A percentile compares a stretch with the other conserved stretches of the same genome.
Conservation (phyloP, 805 yeast species). For the Teunomyces stri region DNA sequence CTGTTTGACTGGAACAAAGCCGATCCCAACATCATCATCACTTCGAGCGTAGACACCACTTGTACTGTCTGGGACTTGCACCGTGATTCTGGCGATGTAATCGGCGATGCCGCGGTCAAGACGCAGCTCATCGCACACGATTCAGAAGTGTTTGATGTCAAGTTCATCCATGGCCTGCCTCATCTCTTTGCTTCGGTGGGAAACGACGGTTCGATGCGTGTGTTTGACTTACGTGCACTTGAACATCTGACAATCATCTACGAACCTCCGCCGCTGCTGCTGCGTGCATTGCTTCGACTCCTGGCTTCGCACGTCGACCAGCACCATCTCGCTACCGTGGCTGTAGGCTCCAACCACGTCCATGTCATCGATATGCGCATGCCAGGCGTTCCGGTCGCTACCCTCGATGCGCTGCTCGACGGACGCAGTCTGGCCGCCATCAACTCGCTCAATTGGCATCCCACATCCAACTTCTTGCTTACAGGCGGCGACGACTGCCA, state of each 20-base stretch:
- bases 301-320: conserved; percentile 79
- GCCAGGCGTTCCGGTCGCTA: conserved; percentile 79
- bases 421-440: conserved; percentile 58
- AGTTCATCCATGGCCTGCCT: conserved; percentile 70
- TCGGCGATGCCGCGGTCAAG: conserved; percentile 53
- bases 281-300: conserved; percentile 63
- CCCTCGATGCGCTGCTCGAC: conserved; percentile 54
- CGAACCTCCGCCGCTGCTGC: conserved; percentile 53
- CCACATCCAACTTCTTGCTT: conserved; percentile 57
- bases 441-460: conserved; percentile 84
- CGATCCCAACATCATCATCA: conserved; percentile 69
- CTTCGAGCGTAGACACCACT: conserved; percentile 91
- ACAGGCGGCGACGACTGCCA: conserved; percentile 76
- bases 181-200: conserved; percentile 89
- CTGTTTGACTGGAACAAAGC: conserved; percentile 88
- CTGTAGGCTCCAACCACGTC: conserved; percentile 63
- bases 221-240: conserved; percentile 82
- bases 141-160: conserved; percentile 89
- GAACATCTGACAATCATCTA: conserved; percentile 95
- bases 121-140: conserved; percentile 97
- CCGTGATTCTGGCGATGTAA: conserved; percentile 18
- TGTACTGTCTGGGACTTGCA: conserved; percentile 92
- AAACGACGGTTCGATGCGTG: conserved; percentile 90
- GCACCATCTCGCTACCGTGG: conserved; percentile 80
- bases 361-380: conserved; percentile 78